Base-by-base conservation (phyloP, 2,329 filamentous ascomycete genomes). In the Xylariaceae sp. region DNA sequence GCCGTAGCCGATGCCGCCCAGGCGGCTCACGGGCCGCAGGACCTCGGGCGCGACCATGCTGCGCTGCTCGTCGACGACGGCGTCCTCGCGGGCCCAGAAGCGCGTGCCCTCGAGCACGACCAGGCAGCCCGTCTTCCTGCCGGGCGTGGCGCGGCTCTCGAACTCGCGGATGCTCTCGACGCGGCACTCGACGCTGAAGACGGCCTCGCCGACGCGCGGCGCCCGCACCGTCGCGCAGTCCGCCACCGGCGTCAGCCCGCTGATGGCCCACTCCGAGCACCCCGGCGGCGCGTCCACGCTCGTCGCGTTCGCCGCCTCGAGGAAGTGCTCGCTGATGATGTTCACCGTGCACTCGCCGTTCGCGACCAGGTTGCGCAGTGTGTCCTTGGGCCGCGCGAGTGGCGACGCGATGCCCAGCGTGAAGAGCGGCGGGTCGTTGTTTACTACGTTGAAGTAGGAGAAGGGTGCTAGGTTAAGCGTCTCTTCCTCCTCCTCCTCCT, bases 61-160 rank as follows among this genome's bases (percentile, higher is more conserved):
- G 66, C 78, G 81, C 7, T 91, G 86, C 67, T 89, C 84, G 64
- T 96, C 90, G 56, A 96, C 90, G 56, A 96, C 76, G 2, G 92
- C 92, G 73, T 97, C 93, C 69, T 95, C 91, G 47, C 92, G 77
- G 2, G 86, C 91, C 91, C 92, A 97, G 68, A 97, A 96, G 23
- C 87, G 80, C 27, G 89, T 86, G 0, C 91, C 93, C 74, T 97
- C 91, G 10, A 97, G 78, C 27, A 96, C 81, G 1, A 83, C 88
- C 58, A 96, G 67, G 3, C 88, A 86, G 1, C 87, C 85, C 1
- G 87, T 87, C 77, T 86, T 92, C 74, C 86, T 87, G 2, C 89
- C 91, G 0, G 88, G 87, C 2, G 75, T 84, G 0, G 78, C 78
- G 46, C 81, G 80, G 70, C 86, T 90, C 71, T 93, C 87, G 74